Evolutionary conservation across 352 stramenopile genomes (phyloP).

Genomic region (Pythium folliculosum): DNA sequence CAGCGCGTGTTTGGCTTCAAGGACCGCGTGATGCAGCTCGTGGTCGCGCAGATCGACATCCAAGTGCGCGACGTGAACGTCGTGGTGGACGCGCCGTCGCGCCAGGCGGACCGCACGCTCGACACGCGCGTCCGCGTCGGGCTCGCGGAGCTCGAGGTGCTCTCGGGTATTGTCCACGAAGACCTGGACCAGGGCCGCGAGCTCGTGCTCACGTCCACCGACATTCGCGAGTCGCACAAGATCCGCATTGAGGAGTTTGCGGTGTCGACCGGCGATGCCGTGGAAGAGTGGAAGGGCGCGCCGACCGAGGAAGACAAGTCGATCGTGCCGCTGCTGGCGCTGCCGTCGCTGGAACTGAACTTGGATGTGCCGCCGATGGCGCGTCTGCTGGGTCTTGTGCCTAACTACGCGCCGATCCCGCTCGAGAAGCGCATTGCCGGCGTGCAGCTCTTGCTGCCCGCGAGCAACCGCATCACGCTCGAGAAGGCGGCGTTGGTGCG

Average conservation of each 20-base stretch:
- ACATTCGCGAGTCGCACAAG: slow-evolving; percentile 32
- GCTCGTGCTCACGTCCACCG: slow-evolving; percentile 23
- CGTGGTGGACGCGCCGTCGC: slow-evolving; percentile 17
- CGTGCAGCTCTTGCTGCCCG: slow-evolving; percentile 28
- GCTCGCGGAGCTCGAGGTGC: slow-evolving; percentile 24
- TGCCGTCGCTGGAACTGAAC: slow-evolving; percentile 30
- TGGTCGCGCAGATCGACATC: slow-evolving; percentile 34
- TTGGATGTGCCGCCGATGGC: slow-evolving; percentile 33
- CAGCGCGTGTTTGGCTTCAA: slow-evolving; percentile 30
- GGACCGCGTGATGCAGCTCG: slow-evolving; percentile 34
- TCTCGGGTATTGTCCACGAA: slow-evolving; percentile 27
- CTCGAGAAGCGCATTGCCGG: slow-evolving; percentile 30
- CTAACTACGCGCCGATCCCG: slow-evolving; percentile 32
- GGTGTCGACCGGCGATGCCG: slow-evolving; percentile 14
- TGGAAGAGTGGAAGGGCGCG: slow-evolving; percentile 25
- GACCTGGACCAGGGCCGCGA: slow-evolving; percentile 27
- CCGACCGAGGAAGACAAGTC: slow-evolving; percentile 20
- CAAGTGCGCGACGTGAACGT: slow-evolving; percentile 28
- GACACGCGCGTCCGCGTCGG: slow-evolving; percentile 25
- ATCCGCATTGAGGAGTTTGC: slow-evolving; percentile 27
- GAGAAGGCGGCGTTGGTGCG: slow-evolving; percentile 25
- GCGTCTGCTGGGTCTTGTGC: slow-evolving; percentile 30
- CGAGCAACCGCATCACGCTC: slow-evolving; percentile 27
- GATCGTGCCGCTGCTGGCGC: slow-evolving; percentile 20
- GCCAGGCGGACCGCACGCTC: not conserved